Conservation (phyloP, 768 basidiomycete species). For the Dioszegia aurantiaca region DNA sequence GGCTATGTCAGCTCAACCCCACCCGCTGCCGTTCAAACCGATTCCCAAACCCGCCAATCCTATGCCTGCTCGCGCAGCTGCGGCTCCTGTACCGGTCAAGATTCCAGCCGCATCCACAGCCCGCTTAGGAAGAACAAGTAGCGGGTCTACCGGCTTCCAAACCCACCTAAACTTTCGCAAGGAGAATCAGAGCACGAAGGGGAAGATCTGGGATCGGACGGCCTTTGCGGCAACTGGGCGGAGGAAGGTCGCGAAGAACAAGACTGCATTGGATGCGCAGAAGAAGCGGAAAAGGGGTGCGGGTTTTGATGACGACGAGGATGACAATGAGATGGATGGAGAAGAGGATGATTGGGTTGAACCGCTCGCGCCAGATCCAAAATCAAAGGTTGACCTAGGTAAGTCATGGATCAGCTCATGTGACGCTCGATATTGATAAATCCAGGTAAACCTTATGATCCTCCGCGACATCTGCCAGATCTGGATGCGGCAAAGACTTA, state of each 20-base stretch:
- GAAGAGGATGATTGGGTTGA: slow-evolving; percentile 54
- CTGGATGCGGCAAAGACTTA: slow-evolving; percentile 62
- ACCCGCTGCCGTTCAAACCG: slow-evolving; percentile 11
- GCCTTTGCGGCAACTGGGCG: slow-evolving; percentile 76
- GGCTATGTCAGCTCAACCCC: slow-evolving; percentile 13
- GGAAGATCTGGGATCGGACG: slow-evolving; percentile 87
- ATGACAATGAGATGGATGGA: slow-evolving; percentile 52
- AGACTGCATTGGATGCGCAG: slow-evolving; percentile 58
- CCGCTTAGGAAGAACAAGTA: slow-evolving; percentile 14
- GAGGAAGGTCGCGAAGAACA: slow-evolving; percentile 55
- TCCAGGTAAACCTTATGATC: slow-evolving; percentile 31
- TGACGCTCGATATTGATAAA: neutral
- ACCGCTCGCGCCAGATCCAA: slow-evolving; percentile 75
- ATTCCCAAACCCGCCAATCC: slow-evolving; percentile 11
- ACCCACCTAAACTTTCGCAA: slow-evolving; percentile 45
- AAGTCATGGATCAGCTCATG: slow-evolving; percentile 45
- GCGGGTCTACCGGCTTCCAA: slow-evolving; percentile 27
- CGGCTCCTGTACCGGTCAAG: neutral
- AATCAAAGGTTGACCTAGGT: slow-evolving; percentile 67
- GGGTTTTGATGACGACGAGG: slow-evolving; percentile 57
- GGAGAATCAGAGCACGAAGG: slow-evolving; percentile 46
- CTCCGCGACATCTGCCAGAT: slow-evolving; percentile 39
- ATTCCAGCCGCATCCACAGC: slow-evolving; percentile 23
- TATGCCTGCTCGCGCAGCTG: slow-evolving; percentile 11
- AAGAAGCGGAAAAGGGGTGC: slow-evolving; percentile 55